These are phyloP conservation scores for Leavenworthia alabamica DNA, from an alignment of 345 rosid species.

Conservation along the genomic window DNA sequence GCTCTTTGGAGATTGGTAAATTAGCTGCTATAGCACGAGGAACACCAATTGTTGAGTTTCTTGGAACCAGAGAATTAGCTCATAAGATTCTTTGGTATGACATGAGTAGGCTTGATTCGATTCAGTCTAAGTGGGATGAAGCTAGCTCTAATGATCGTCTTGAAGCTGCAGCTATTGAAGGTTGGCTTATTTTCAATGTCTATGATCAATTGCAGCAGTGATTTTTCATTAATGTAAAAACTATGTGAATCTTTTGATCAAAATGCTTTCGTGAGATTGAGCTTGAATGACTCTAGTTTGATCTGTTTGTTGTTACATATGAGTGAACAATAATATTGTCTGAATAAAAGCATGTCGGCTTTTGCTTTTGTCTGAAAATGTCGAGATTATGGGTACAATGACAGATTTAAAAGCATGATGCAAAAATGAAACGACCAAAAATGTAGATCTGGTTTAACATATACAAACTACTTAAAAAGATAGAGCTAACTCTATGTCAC, in stretches of 20 bases:
- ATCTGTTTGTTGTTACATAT: not conserved
- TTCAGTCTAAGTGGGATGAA: constrained; percentile 30
- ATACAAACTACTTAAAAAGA: not conserved
- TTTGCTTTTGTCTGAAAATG: not conserved
- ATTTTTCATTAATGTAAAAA: not conserved
- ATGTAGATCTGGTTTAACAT: not conserved
- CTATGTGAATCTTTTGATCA: not conserved
- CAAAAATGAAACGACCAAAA: not conserved
- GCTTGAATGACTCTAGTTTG: not conserved
- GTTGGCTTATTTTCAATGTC: constrained; percentile 33
- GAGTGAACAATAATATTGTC: constrained; percentile 11
- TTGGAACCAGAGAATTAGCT: constrained; percentile 31
- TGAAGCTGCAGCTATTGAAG: constrained; percentile 36
- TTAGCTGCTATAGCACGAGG: constrained; percentile 23
- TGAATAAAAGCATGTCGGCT: constrained; percentile 1
- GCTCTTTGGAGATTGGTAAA: constrained; percentile 30
- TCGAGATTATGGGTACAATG: not conserved
- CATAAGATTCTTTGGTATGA: constrained; percentile 34
- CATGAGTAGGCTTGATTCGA: constrained; percentile 27
- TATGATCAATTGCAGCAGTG: constrained; percentile 30
- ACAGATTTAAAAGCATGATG: not conserved
- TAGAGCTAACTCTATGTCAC: not conserved
- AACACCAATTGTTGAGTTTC: constrained; percentile 25
- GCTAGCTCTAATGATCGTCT: constrained; percentile 27
- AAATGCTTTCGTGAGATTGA: constrained; percentile 10